These are phyloP conservation scores for Verticillium nubilum DNA, from an alignment of 2,329 filamentous ascomycete genomes.

Conservation along the genomic window DNA sequence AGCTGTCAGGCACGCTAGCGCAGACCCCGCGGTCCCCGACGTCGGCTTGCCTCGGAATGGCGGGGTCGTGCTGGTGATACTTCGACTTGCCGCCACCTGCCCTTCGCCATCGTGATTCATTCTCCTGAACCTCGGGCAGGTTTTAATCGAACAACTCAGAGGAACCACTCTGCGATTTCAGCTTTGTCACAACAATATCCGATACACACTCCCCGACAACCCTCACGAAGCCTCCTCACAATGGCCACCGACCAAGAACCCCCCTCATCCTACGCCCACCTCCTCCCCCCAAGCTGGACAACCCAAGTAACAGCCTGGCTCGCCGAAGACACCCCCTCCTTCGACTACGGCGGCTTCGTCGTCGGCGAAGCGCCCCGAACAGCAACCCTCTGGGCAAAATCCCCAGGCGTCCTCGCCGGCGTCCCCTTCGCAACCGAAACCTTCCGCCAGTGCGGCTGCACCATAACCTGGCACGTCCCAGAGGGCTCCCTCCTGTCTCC, in stretches of 20 bases:
- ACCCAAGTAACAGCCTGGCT: constrained; percentile 77
- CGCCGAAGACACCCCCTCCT: constrained; percentile 90
- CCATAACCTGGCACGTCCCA: constrained; percentile 78
- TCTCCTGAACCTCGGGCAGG: background rate
- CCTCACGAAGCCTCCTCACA: background rate
- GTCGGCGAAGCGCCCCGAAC: constrained; percentile 66
- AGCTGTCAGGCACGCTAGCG: no score
- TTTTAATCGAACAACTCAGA: background rate
- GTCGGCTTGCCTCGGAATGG: constrained; percentile 2
- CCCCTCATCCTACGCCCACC: constrained; percentile 52
- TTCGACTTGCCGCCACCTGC: background rate
- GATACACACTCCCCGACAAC: background rate
- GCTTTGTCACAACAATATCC: background rate
- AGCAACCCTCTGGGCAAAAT: constrained; percentile 65
- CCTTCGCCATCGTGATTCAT: background rate
- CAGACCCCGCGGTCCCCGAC: background rate
- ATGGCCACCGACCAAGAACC: background rate
- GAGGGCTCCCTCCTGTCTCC: constrained; percentile 68
- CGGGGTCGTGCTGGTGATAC: background rate
- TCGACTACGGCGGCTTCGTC: constrained; percentile 96
- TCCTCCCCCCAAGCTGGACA: constrained; percentile 84
- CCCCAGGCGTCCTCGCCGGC: constrained; percentile 78
- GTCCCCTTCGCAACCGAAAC: constrained; percentile 95
- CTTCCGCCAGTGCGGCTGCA: constrained; percentile 83
- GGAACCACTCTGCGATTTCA: background rate